These are phyloP conservation scores for Sporisorium exsertum DNA, from an alignment of 1,284 basidiomycete species.

Conservation along the genomic window DNA sequence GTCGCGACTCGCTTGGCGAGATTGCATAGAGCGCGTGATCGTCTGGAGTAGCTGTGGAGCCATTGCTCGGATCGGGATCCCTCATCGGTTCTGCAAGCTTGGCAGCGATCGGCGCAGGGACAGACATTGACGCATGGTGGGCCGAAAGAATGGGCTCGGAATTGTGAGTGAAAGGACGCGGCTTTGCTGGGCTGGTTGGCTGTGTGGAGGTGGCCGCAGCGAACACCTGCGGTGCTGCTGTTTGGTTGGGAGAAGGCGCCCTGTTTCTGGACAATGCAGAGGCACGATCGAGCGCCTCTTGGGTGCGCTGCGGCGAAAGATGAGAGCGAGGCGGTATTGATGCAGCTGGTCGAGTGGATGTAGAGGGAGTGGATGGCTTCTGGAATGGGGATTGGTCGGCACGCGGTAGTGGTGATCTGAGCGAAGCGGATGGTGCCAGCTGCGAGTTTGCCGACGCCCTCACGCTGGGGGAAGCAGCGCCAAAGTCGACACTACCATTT, in stretches of 20 bases:
- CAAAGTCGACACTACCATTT: slow-evolving; percentile 33
- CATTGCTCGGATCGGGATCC: neutral
- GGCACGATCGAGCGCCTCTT: slow-evolving; percentile 17
- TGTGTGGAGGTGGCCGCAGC: neutral
- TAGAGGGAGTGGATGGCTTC: slow-evolving; percentile 17
- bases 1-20: slow-evolving; percentile 12
- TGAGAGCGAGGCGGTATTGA: slow-evolving; percentile 16
- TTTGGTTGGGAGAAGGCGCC: slow-evolving; percentile 5
- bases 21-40: slow-evolving; percentile 10
- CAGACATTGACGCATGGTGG: slow-evolving; percentile 17
- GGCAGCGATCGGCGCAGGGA: neutral
- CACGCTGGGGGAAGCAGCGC: slow-evolving; percentile 6
- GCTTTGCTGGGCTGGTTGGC: slow-evolving; percentile 23
- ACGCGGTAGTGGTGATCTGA: slow-evolving; percentile 25
- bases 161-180: neutral
- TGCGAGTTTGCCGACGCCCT: slow-evolving; percentile 16
- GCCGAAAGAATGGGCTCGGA: slow-evolving; percentile 21
- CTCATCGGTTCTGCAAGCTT: neutral
- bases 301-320: slow-evolving; percentile 30
- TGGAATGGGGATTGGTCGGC: slow-evolving; percentile 25
- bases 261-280: slow-evolving; percentile 5
- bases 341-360: slow-evolving; percentile 16
- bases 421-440: slow-evolving; percentile 11
- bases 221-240: slow-evolving; percentile 15
- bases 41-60: neutral